These are phyloP conservation scores for Leccinum pachyderme DNA, from an alignment of 1,284 basidiomycete genomes.

Conservation along the genomic window DNA sequence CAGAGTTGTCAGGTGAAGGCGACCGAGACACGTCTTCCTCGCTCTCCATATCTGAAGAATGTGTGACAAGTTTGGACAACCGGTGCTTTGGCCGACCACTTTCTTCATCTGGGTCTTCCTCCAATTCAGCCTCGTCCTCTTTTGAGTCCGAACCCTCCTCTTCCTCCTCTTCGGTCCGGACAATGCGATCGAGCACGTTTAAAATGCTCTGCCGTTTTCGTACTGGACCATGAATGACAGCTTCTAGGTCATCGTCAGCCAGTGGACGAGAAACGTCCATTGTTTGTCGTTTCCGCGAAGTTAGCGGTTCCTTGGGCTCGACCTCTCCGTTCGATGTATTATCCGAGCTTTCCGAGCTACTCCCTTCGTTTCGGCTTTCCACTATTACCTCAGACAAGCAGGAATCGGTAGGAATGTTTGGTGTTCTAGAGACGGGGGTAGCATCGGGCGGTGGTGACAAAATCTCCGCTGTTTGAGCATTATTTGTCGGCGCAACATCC, in stretches of 20 bases:
- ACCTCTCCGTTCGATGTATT: conserved; percentile 13
- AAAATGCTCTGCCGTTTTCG: conserved; percentile 21
- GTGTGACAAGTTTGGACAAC: background rate
- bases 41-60: conserved; percentile 24
- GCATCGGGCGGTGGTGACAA: background rate
- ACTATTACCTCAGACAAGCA: conserved; percentile 32
- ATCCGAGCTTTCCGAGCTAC: conserved; percentile 34
- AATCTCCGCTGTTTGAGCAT: background rate
- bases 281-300: conserved; percentile 4
- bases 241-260: conserved; percentile 42
- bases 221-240: conserved; percentile 47
- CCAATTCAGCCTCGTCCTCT: conserved; percentile 32
- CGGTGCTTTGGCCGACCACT: conserved; percentile 9
- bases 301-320: conserved; percentile 1
- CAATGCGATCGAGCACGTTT: conserved; percentile 17
- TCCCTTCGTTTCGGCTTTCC: conserved; percentile 34
- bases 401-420: conserved; percentile 23
- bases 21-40: conserved; percentile 21
- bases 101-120: conserved; percentile 29
- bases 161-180: conserved; percentile 7
- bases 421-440: conserved; percentile 8
- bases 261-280: conserved; percentile 13
- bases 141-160: conserved; percentile 23
- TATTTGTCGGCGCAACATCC: background rate
- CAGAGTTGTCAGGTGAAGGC: conserved; percentile 4